Base-by-base conservation (phyloP, 768 basidiomycete genomes). In the Amanita thiersii region DNA sequence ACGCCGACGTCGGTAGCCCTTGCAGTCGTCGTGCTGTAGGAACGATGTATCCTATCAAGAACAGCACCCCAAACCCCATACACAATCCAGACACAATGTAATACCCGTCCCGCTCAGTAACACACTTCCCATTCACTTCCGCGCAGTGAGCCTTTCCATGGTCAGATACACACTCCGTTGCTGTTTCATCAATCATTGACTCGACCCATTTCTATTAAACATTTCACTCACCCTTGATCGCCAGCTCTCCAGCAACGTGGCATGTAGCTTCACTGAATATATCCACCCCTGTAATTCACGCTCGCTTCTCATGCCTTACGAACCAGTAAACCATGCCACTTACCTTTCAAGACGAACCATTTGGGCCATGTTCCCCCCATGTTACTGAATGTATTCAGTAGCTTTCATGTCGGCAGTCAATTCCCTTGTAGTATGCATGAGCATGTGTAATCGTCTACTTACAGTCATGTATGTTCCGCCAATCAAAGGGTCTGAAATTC, bases 381-480 rank as follows among this genome's bases (percentile, higher is more conserved):
- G 58, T 99, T 99, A 12, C 84, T 78, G 52, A 96, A 90, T 11
- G 96, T 99, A 59, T 97, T 97, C 31, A 99, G 63, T 9, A 99
- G 68, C 90, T 97, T 52, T 39, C 23, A 17, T 28, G 11, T 24
- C 36, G 47, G 44, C 37, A 47, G 17, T 25, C 37, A n/a, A 32
- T 19, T 9, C 18, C 14, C 19, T 34, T 21, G 23, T n/a, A n/a
- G 12, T 23, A 41, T 9, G 32, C 37, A 30, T 25, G n/a, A 17
- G 11, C 31, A 11, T 47, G 39, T n/a, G 14, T 17, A 21, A 19
- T 24, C 35, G 19, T n/a, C 7, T 21, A 63, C 79, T 48, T 53
- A 92, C 93, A 9, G 96, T 99, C 96, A 99, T 99, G 61, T 99
- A 99, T 0, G 96, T 99, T 38, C 96, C 96, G 20, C 96, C 96